Evolutionary conservation across 225 moss, liverwort and hornwort genomes (phyloP).

Genomic region (Asterella californica): DNA sequence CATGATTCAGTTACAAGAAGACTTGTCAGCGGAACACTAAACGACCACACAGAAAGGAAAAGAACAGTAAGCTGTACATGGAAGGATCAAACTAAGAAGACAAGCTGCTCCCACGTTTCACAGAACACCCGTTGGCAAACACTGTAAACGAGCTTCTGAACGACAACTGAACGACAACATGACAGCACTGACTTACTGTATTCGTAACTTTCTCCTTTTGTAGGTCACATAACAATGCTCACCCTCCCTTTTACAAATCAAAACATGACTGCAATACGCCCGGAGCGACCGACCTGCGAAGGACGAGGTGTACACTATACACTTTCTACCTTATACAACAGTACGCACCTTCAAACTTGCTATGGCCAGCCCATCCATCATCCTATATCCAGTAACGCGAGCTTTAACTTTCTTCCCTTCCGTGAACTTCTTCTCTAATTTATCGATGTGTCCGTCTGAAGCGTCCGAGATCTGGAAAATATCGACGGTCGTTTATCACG

Average conservation of each 20-base stretch:
- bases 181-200: too few relatives aligned
- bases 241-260: not conserved
- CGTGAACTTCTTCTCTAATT: slow-evolving; percentile 78
- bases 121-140: not conserved
- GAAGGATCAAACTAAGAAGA: not conserved
- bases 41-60: not conserved
- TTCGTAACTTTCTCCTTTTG: too few relatives aligned
- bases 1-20: not conserved
- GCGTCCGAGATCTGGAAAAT: slow-evolving; percentile 73
- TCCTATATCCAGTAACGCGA: slow-evolving; percentile 78
- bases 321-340: not conserved
- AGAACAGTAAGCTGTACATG: not conserved
- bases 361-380: slow-evolving; percentile 74
- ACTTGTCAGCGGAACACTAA: not conserved
- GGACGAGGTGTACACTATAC: not conserved
- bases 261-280: too few relatives aligned
- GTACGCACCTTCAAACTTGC: slow-evolving; percentile 69
- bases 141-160: too few relatives aligned
- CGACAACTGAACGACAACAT: too few relatives aligned
- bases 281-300: too few relatives aligned
- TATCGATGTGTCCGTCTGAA: slow-evolving; percentile 78
- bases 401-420: slow-evolving; percentile 75
- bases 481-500: not conserved
- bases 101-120: not conserved
- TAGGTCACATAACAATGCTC: not conserved